phyloP scores from a whole-genome alignment of 2,329 filamentous ascomycete genomes.

The Colletotrichum sp. region DNA sequence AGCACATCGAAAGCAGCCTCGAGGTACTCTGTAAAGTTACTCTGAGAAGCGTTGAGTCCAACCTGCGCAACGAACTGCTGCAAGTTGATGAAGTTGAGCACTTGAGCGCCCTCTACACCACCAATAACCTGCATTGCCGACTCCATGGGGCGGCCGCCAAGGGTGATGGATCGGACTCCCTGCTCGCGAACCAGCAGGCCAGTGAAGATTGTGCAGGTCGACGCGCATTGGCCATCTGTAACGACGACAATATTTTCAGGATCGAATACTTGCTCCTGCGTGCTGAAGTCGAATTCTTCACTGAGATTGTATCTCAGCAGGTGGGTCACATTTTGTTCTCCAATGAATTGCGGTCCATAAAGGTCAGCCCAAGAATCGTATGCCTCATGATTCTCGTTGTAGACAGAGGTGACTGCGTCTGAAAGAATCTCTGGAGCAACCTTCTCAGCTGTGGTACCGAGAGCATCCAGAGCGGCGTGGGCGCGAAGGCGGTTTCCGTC shows the following conservation, averaged over 20 bases:
- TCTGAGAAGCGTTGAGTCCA: not conserved
- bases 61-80: not conserved
- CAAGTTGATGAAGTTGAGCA: constrained; percentile 31
- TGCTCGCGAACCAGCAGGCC: constrained; percentile 57
- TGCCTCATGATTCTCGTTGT: constrained; percentile 30
- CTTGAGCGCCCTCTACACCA: constrained; percentile 59
- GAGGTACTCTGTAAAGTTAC: not conserved
- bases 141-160: constrained; percentile 60
- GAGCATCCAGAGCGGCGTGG: constrained; percentile 6
- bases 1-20: not conserved
- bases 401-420: not conserved
- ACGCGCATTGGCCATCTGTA: constrained; percentile 63
- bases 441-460: constrained; percentile 6
- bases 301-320: not conserved
- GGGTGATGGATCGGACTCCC: constrained; percentile 59
- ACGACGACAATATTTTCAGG: constrained; percentile 46
- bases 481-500: constrained; percentile 21
- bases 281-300: not conserved
- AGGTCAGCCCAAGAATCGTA: constrained; percentile 32
- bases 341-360: not conserved
- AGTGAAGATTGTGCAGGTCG: constrained; percentile 64
- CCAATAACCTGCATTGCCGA: constrained; percentile 62
- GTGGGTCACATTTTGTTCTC: constrained; percentile 1
- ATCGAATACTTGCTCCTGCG: constrained; percentile 31
- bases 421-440: not conserved